Percentiles rank a stretch among this genome's conserved stretches.
Evolutionary conservation across 2,329 filamentous ascomycete species (phyloP).

Genomic region (Thelonectria discophora): DNA sequence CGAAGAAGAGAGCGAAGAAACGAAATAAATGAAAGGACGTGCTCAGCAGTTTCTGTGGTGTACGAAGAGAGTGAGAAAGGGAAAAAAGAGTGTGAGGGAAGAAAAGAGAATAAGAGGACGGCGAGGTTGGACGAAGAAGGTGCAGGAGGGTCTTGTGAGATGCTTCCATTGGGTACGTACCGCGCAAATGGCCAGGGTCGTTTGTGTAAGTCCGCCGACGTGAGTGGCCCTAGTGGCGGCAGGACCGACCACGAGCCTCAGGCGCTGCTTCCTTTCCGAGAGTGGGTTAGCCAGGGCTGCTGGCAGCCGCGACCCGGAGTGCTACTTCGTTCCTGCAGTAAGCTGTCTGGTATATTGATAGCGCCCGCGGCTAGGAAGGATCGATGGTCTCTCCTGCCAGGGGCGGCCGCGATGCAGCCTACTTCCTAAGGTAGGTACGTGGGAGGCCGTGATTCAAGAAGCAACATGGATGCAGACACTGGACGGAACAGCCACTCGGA

Average conservation of each 20-base stretch:
- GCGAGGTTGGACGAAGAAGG: slow-evolving; percentile 33
- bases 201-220: slow-evolving; percentile 6
- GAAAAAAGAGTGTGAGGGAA: slow-evolving; percentile 35
- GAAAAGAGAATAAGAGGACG: slow-evolving; percentile 31
- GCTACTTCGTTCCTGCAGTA: too few relatives aligned
- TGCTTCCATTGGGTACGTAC: slow-evolving; percentile 10
- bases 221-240: background rate
- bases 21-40: slow-evolving; percentile 48
- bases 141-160: slow-evolving; percentile 37
- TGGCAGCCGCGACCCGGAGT: background rate
- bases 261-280: too few relatives aligned
- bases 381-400: background rate
- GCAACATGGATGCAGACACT: background rate
- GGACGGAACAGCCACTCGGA: background rate
- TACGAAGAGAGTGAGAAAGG: slow-evolving; percentile 35
- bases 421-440: too few relatives aligned
- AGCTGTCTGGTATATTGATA: background rate
- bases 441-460: slow-evolving; percentile 1
- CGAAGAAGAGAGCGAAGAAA: slow-evolving; percentile 37
- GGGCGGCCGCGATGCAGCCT: background rate
- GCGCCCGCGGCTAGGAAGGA: too few relatives aligned
- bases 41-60: slow-evolving; percentile 45
- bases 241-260: too few relatives aligned
- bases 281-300: background rate
- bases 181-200: background rate